Evolutionary conservation across 805 yeast genomes (phyloP).

Genomic region (Cyberlindnera japonica): DNA sequence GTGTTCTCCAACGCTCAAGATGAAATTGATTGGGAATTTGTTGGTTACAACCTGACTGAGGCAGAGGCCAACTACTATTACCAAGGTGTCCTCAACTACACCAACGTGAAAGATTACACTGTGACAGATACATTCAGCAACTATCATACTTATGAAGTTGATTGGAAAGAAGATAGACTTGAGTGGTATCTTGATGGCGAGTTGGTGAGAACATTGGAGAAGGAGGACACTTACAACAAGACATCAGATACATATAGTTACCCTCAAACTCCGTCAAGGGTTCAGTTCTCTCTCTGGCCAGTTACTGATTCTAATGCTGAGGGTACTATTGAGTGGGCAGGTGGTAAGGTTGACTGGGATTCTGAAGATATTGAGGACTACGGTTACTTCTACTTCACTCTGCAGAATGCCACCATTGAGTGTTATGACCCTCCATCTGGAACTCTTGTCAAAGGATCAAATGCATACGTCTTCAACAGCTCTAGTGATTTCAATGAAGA

Average conservation of each 20-base stretch:
- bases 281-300: slow-evolving; percentile 77
- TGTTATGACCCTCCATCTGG: slow-evolving; percentile 72
- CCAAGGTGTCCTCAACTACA: slow-evolving; percentile 67
- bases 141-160: slow-evolving; percentile 73
- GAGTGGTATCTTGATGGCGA: slow-evolving; percentile 74
- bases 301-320: slow-evolving; percentile 56
- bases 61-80: slow-evolving; percentile 81
- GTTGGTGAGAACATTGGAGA: slow-evolving; percentile 59
- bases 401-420: slow-evolving; percentile 56
- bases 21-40: slow-evolving; percentile 85
- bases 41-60: slow-evolving; percentile 64
- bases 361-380: slow-evolving; percentile 64
- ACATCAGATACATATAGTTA: slow-evolving; percentile 53
- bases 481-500: slow-evolving; percentile 45
- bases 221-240: slow-evolving; percentile 55
- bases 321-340: slow-evolving; percentile 82
- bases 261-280: slow-evolving; percentile 74
- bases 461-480: slow-evolving; percentile 52
- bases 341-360: slow-evolving; percentile 84
- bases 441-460: slow-evolving; percentile 41
- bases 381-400: slow-evolving; percentile 76
- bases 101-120: slow-evolving; percentile 46
- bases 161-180: slow-evolving; percentile 73
- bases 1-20: slow-evolving; percentile 81
- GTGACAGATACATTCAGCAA: slow-evolving; percentile 55